phyloP scores from a whole-genome alignment of 441 rosid species.

The Gossypium schwendimanii region DNA sequence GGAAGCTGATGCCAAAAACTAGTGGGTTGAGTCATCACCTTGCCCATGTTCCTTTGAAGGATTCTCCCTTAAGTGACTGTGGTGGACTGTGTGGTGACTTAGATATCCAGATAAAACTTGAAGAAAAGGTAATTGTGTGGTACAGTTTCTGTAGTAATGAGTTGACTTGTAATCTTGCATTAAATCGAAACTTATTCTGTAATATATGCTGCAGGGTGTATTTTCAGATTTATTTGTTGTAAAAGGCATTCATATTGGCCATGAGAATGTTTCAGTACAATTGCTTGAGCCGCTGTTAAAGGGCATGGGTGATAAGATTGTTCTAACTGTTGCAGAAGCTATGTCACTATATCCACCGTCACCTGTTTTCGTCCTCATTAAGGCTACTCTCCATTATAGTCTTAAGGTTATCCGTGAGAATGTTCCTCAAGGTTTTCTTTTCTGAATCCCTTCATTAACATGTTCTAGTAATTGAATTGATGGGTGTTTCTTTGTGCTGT shows the following conservation, averaged over 20 bases:
- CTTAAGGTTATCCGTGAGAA: conserved; percentile 78
- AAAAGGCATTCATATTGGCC: conserved; percentile 80
- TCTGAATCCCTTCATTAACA: conserved; percentile 10
- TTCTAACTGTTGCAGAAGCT: conserved; percentile 92
- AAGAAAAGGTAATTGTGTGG: conserved; percentile 38
- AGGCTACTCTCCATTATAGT: conserved; percentile 61
- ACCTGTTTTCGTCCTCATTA: conserved; percentile 77
- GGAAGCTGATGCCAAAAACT: conserved; percentile 66
- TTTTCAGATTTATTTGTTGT: conserved; percentile 85
- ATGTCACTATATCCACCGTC: conserved; percentile 90
- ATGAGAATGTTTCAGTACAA: conserved; percentile 79
- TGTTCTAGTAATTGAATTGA: conserved; percentile 2
- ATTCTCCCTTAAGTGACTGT: conserved; percentile 89
- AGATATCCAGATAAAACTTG: conserved; percentile 73
- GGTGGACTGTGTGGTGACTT: conserved; percentile 90
- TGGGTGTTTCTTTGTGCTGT: not conserved
- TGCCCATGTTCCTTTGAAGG: conserved; percentile 84
- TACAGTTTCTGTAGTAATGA: conserved; percentile 9
- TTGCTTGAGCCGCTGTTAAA: conserved; percentile 63
- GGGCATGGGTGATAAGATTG: conserved; percentile 64
- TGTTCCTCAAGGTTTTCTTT: conserved; percentile 63
- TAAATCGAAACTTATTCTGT: conserved; percentile 17
- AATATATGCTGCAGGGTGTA: conserved; percentile 56
- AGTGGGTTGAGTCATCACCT: conserved; percentile 66
- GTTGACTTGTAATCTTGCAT: not conserved